Percentiles rank a stretch among this genome's conserved stretches.
Evolutionary conservation across 176 grass and related monocot genomes (phyloP).

Genomic region (Carex cristatella): DNA sequence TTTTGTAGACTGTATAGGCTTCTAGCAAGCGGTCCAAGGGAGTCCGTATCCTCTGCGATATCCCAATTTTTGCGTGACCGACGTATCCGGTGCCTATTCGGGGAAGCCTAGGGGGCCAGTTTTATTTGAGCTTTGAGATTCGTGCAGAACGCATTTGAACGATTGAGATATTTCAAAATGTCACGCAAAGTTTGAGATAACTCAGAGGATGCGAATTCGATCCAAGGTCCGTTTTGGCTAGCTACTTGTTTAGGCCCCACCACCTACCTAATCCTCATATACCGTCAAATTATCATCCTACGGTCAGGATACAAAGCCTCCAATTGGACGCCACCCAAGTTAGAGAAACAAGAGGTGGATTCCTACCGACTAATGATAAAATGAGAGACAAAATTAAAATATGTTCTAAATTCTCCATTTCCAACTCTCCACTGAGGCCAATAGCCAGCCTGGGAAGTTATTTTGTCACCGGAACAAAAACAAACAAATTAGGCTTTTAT

Average conservation of each 20-base stretch:
- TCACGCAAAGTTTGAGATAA: no score
- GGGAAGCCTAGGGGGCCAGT: no score
- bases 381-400: neutral
- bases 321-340: slow-evolving; percentile 6
- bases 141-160: no score
- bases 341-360: neutral
- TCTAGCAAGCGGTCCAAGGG: neutral
- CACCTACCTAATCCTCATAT: neutral
- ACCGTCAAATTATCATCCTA: slow-evolving; percentile 12
- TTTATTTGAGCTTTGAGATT: no score
- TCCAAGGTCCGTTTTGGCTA: slow-evolving; percentile 17
- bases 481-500: neutral
- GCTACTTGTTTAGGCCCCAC: neutral
- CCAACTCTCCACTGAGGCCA: neutral
- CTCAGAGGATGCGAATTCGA: no score
- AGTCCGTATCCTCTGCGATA: neutral
- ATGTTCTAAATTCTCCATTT: neutral
- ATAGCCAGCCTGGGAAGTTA: neutral
- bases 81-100: no score
- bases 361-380: neutral
- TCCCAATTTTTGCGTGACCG: no score
- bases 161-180: no score
- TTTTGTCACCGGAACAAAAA: no score
- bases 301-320: neutral
- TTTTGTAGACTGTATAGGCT: neutral